Base-by-base conservation (phyloP, 2,329 filamentous ascomycete genomes). In the Scedosporium aurantiacum region DNA sequence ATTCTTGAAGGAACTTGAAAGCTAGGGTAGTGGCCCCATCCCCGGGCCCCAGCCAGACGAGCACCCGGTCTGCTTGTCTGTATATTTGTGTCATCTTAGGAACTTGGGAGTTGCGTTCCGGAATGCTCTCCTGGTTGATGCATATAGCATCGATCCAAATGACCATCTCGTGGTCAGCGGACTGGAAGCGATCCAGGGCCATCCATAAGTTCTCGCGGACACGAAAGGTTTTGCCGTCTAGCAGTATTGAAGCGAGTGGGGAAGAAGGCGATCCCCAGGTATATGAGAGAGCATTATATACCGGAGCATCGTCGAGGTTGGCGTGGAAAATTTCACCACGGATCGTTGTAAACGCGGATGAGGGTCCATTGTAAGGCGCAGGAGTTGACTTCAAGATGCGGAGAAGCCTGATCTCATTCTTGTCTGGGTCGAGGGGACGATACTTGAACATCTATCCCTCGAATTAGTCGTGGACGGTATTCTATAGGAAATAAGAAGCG, bases 121-220 rank as follows among this genome's bases (percentile, higher is more conserved):
- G 18, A 8, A 45, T 12, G 5, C 65, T 60, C 2, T 27, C 16
- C 61, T 67, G 66, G 21, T 67, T 59, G 40, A 67, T 65, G 14
- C 64, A 67, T 52, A 66, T 61, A 1, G 63, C 66, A 6, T 67
- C 66, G 5, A 66, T 60, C 65, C 65, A 67, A 3, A 61, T 47
- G n/a, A 47, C 43, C 43, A 47, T 47, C n/a, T 47, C 43, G 5
- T 18, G 8, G 18, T 8, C 43, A 47, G 43, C 43, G 8, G 43
- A 47, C 43, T 47, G 8, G 43, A 47, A 18, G 43, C 43, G n/a
- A 7, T 47, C n/a, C 18, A 47, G 18, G 8, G 43, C 43, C 43
- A 47, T 47, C 43, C 43, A 47, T 47, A 47, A n/a, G n/a, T 47
- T 47, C 43, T 47, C 43, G 10, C 43, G 43, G n/a, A 47, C 43